A percentile compares a stretch with the other conserved stretches of the same genome.
Conservation (phyloP, 2,329 filamentous ascomycete species). For the Beauveria brongniartii region DNA sequence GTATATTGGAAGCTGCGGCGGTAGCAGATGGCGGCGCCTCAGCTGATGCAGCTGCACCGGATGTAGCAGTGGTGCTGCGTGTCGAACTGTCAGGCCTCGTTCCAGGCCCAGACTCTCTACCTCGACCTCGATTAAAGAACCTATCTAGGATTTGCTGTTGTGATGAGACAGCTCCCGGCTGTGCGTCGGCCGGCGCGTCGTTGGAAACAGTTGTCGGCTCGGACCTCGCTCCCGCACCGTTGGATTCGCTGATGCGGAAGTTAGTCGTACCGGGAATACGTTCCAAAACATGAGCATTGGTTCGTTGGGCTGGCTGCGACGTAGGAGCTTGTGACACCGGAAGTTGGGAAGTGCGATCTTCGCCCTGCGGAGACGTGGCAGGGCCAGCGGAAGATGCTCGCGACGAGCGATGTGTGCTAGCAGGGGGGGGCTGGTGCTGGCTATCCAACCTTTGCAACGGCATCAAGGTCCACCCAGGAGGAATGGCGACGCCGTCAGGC, state of each 20-base stretch:
- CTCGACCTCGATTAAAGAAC: neutral
- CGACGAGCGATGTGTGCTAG: conserved; percentile 2
- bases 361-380: neutral
- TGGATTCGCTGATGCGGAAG: neutral
- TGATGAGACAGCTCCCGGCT: neutral
- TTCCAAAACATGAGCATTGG: conserved; percentile 7
- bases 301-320: conserved; percentile 37
- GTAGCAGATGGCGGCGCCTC: conserved; percentile 14
- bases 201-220: neutral
- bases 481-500: conserved; percentile 55
- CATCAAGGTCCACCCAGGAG: conserved; percentile 56
- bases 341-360: neutral
- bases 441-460: conserved; percentile 49
- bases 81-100: neutral
- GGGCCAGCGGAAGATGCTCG: conserved; percentile 8
- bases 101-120: conserved; percentile 11
- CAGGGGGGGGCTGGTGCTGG: neutral
- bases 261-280: conserved; percentile 1
- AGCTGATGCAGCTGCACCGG: neutral
- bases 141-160: conserved; percentile 1
- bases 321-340: neutral
- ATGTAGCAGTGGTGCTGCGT: neutral
- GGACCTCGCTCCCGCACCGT: neutral
- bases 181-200: neutral
- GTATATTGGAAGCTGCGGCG: conserved; percentile 37